Conservation (phyloP, 257 asterid species). For the Paraleonurus japonicus region DNA sequence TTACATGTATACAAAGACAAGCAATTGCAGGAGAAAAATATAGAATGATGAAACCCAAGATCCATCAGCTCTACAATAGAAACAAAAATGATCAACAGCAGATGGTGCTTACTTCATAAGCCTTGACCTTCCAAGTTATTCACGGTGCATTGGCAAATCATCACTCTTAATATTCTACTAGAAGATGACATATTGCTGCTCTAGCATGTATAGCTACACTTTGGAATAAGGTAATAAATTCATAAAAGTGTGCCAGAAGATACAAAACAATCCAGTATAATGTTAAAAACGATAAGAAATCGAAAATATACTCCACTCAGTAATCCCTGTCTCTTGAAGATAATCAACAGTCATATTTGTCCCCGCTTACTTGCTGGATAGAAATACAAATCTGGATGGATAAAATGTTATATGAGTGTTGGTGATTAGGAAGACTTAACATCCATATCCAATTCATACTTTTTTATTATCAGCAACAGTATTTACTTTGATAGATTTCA, state of each 20-base stretch:
- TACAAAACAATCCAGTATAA: background rate
- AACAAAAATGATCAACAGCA: background rate
- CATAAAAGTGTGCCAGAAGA: background rate
- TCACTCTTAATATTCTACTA: background rate
- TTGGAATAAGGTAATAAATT: background rate
- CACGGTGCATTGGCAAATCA: background rate
- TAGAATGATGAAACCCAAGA: background rate
- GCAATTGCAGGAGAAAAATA: background rate
- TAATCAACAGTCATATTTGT: background rate
- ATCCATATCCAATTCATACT: background rate
- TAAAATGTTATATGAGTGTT: background rate
- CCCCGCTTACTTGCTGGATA: background rate
- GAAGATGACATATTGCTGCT: background rate
- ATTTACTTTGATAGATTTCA: background rate
- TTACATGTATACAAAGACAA: background rate
- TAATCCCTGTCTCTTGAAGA: background rate
- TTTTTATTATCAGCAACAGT: background rate
- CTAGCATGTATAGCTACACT: constrained; percentile 10
- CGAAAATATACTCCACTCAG: background rate
- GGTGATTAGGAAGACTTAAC: background rate
- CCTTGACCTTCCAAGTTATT: constrained; percentile 1
- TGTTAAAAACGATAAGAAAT: background rate
- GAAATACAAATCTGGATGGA: background rate
- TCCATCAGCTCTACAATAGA: background rate
- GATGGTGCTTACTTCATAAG: background rate